These are phyloP conservation scores for Alternaria arbusti DNA, from an alignment of 2,329 filamentous ascomycete species.

Conservation along the genomic window DNA sequence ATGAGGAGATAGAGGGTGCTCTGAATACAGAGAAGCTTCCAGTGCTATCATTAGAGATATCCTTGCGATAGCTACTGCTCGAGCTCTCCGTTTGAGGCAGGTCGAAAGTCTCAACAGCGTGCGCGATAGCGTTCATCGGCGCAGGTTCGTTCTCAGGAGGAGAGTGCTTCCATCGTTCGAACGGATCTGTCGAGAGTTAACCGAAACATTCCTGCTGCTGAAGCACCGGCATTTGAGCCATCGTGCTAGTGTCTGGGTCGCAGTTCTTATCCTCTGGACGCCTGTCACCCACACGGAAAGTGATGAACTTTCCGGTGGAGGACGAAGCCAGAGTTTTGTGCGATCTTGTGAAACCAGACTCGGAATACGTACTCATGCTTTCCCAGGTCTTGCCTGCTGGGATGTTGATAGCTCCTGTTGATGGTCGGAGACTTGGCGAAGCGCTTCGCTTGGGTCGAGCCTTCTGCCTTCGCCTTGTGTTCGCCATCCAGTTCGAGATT, in stretches of 20 bases:
- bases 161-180: slow-evolving; percentile 73
- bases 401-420: slow-evolving; percentile 74
- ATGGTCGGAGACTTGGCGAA: slow-evolving; percentile 71
- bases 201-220: slow-evolving; percentile 34
- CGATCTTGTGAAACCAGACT: slow-evolving; percentile 16
- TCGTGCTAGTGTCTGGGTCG: slow-evolving; percentile 2
- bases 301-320: slow-evolving; percentile 28
- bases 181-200: slow-evolving; percentile 62
- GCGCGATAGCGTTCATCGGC: slow-evolving; percentile 67
- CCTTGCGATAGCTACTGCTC: slow-evolving; percentile 54
- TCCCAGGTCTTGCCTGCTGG: slow-evolving; percentile 66
- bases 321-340: slow-evolving; percentile 25
- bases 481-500: slow-evolving; percentile 91
- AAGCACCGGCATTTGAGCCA: slow-evolving; percentile 10
- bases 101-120: slow-evolving; percentile 59
- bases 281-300: slow-evolving; percentile 23
- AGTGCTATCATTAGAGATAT: slow-evolving; percentile 57
- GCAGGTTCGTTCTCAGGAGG: slow-evolving; percentile 74
- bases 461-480: slow-evolving; percentile 83
- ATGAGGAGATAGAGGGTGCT: slow-evolving; percentile 60
- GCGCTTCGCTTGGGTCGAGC: slow-evolving; percentile 70
- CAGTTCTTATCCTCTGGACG: not conserved
- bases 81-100: slow-evolving; percentile 38
- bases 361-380: slow-evolving; percentile 42
- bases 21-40: slow-evolving; percentile 58